Base-by-base conservation (phyloP, 2,329 filamentous ascomycete species). In the Penicillium crustosum region DNA sequence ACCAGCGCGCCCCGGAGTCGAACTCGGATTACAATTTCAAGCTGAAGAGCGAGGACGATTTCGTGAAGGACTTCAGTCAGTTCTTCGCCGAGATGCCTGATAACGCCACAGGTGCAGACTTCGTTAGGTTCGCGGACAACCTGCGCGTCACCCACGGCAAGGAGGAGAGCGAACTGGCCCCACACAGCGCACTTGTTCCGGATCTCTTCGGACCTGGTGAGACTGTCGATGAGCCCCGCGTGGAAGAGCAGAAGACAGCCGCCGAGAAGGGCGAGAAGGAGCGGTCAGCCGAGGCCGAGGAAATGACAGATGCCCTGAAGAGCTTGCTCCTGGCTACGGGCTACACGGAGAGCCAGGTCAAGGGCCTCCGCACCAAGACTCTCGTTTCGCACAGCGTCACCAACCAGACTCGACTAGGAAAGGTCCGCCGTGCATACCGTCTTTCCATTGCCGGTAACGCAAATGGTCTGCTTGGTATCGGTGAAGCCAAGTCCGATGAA, bases 341-440 rank as follows among this genome's bases (percentile, higher is more conserved):
- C 29, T 80, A 84, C 70, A 73, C 70, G 19, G 71, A 75, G 56
- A 61, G 75, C 1, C 70, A 83, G 59, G 78, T 89, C 51, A 67
- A 69, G 25, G 68, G 65, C 2, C 75, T 96, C 58, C 81, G 84
- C 57, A 78, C 84, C 63, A 96, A 95, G 82, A 81, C 83, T 48
- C 78, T 99, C 47, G 89, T 96, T 47, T 71, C 72, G 5, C 90
- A 93, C 70, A 77, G 78, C 41, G 94, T 99, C 58, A 81, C 85
- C 64, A 97, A 99, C 78, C 93, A 97, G 82, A 97, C 94, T 23
- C 90, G 93, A 80, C 86, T 99, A 77, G 94, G 94, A 73, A 99
- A 97, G 82, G 88, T 99, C 59, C 83, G 83, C 66, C 90, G 88
- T 74, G 69, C 82, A 41, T 95, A 93, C 69, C 82, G 86, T 67